Conservation (phyloP, 306 rosid genomes). For the Gastrolobium bilobum region DNA sequence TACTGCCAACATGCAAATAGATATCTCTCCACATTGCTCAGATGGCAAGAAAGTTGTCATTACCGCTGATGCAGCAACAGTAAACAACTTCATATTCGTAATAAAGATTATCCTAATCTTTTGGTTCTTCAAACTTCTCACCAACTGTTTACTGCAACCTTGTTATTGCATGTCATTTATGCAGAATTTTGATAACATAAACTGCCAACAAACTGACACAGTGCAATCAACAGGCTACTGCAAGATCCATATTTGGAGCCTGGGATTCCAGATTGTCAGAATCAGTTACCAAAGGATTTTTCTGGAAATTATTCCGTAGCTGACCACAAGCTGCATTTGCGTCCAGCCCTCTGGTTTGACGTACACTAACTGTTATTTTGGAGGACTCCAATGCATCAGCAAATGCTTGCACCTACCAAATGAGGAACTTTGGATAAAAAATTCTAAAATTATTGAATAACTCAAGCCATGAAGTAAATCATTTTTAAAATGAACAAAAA, state of each 20-base stretch:
- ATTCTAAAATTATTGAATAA: not conserved
- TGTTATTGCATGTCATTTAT: slow-evolving; percentile 14
- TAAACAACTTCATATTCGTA: slow-evolving; percentile 30
- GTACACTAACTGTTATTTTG: slow-evolving; percentile 78
- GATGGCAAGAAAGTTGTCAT: slow-evolving; percentile 7
- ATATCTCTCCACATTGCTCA: slow-evolving; percentile 31
- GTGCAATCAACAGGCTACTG: slow-evolving; percentile 64
- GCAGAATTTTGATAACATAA: slow-evolving; percentile 25
- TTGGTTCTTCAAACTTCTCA: slow-evolving; percentile 44
- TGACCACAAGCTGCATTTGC: slow-evolving; percentile 99
- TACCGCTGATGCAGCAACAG: slow-evolving; percentile 36
- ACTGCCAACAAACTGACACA: slow-evolving; percentile 18
- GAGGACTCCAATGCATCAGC: slow-evolving; percentile 74
- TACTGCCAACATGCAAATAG: slow-evolving; percentile 38
- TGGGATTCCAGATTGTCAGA: slow-evolving; percentile 59
- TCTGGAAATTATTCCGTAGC: slow-evolving; percentile 88
- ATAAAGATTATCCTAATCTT: slow-evolving; percentile 39
- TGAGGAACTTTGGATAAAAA: slow-evolving; percentile 2
- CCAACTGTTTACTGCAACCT: slow-evolving; percentile 36
- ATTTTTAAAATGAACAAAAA: slow-evolving; percentile 23
- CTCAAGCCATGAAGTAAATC: slow-evolving; percentile 37
- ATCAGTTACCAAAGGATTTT: slow-evolving; percentile 71
- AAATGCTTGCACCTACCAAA: slow-evolving; percentile 81
- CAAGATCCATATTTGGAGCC: slow-evolving; percentile 63
- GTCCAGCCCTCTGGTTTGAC: slow-evolving; percentile 94